phyloP scores from a whole-genome alignment of 148 eudicot species.

The Camellia granthamiana region DNA sequence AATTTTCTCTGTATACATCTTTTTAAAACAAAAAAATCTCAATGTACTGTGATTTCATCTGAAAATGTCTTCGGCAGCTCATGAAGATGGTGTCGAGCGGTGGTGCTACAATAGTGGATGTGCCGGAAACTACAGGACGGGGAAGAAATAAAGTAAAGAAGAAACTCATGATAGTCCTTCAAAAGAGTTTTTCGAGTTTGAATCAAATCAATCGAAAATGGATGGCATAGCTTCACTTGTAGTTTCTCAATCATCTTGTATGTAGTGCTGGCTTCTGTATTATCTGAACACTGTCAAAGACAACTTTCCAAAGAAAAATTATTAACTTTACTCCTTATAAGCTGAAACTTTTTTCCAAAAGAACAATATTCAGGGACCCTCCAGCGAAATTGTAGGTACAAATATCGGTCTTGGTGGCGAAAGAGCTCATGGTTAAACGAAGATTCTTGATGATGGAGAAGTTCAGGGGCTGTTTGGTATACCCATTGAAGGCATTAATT shows the following conservation, averaged over 20 bases:
- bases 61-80: no score
- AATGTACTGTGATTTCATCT: no score
- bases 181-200: conserved; percentile 72
- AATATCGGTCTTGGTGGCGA: no score
- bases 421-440: no score
- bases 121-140: not conserved
- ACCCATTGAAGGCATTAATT: no score
- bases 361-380: not conserved
- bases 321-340: not conserved
- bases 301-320: not conserved
- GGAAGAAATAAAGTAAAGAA: not conserved
- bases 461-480: no score
- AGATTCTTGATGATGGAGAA: no score
- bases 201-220: conserved; percentile 71
- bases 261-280: conserved; percentile 47
- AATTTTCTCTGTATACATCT: no score
- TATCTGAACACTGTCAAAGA: conserved; percentile 66
- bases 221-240: conserved; percentile 60
- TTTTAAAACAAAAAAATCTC: no score
- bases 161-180: conserved; percentile 40
- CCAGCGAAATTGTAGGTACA: no score
- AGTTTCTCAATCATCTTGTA: conserved; percentile 63
- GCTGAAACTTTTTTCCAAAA: not conserved
- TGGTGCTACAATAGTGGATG: no score
- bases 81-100: no score